Evolutionary conservation across 352 stramenopile species (phyloP), one percentile per base, ranked within the genome.

Genomic region (Phytopythium montanum): DNA sequence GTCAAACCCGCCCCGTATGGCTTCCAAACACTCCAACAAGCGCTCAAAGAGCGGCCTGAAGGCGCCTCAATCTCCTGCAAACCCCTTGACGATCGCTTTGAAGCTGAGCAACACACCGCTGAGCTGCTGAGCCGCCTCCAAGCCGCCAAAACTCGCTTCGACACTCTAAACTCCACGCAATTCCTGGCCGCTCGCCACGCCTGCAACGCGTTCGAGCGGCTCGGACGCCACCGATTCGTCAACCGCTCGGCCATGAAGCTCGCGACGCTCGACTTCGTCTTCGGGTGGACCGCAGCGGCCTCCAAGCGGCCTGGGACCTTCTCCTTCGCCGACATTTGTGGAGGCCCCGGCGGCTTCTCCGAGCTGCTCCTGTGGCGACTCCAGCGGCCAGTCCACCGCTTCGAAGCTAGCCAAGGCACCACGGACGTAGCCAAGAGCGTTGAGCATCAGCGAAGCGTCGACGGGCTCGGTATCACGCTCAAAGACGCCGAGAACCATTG

Each of bases 221-320:
- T 94, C 19, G 85, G 85, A 2, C 73, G 72, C 53, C 65, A 76
- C 55, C 74, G 63, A 7, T 94, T 94, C 38, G 60, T 94, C 54
- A 92, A 92, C 49, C 81, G 85, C 18, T 90, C 85, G 34, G 85
- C 85, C 3, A 89, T 94, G 79, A 94, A 94, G 55, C 66, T 94
- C 46, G 85, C 77, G 51, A 82, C 88, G 29, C 60, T 94, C 49
- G 81, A 94, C 56, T 66, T 82, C 49, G 55, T 90, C 12, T 89
- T 91, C 38, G 21, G 65, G 10, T 88, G 69, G 68, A 90, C 79
- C 28, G 51, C 12, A 10, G 12, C n/a, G 16, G 16, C 52, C 13
- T 18, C 6, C 12, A 13, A 53, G 54, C 18, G 29, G 8, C 6
- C 44, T 8, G 31, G 70, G 31, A 18, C 39, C 2, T 87, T 87